phyloP scores from a whole-genome alignment of 805 yeast species.

The Wickerhamomyces hampshirensis region DNA sequence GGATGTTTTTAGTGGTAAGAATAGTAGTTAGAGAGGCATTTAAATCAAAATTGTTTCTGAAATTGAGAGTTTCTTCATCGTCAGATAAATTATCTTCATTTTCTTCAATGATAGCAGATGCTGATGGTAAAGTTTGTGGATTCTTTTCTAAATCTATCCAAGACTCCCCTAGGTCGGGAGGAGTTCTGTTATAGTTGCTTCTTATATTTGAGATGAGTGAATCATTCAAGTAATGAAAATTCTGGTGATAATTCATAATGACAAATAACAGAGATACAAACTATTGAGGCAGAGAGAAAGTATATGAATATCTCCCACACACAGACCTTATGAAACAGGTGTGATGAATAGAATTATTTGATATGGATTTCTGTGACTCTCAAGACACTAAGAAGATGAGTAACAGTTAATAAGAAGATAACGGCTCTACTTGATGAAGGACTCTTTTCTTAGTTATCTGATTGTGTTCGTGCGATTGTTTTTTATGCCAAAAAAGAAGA shows the following conservation, averaged over 20 bases:
- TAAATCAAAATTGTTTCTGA: conserved; percentile 4
- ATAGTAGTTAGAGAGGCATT: conserved; percentile 16
- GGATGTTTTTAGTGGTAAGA: conserved; percentile 1
- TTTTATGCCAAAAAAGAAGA: no score
- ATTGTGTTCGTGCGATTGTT: no score
- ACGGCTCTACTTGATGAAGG: no score
- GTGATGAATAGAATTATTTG: no score
- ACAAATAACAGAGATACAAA: neutral
- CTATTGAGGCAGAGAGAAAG: no score
- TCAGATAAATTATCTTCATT: conserved; percentile 1
- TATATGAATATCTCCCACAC: no score
- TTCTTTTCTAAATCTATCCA: conserved; percentile 10
- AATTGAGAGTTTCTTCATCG: neutral
- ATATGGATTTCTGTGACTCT: no score
- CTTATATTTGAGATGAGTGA: neutral
- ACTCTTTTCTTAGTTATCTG: no score
- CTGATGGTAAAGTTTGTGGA: neutral
- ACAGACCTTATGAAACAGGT: neutral
- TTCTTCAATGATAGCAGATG: neutral
- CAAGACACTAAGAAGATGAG: no score
- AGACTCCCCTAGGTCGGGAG: conserved; percentile 5
- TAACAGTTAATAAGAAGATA: no score
- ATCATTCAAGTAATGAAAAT: neutral
- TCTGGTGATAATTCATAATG: neutral
- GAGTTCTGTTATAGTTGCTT: no score